Conservation (phyloP, 306 rosid species). For the Cyclanthera cordifolia region DNA sequence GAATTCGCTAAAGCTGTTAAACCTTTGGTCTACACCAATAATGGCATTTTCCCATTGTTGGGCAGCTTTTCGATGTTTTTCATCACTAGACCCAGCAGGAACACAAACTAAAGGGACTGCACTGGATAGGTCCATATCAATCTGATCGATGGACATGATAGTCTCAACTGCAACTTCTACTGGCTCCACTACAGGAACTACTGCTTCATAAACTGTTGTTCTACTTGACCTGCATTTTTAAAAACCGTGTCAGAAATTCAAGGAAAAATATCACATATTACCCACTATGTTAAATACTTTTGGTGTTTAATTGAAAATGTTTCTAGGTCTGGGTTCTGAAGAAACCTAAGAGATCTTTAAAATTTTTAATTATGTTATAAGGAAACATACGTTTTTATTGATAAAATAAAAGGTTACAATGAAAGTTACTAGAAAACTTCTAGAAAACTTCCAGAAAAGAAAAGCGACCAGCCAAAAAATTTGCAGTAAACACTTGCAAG, state of each 20-base stretch:
- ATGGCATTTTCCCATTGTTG: slow-evolving; percentile 93
- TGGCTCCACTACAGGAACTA: slow-evolving; percentile 48
- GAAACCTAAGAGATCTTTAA: background rate
- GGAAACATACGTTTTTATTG: background rate
- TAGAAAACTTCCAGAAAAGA: background rate
- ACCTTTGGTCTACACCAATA: slow-evolving; percentile 92
- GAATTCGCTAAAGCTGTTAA: slow-evolving; percentile 77
- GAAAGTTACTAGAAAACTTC: background rate
- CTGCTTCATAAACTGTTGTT: slow-evolving; percentile 78
- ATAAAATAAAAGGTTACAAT: background rate
- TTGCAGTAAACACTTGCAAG: background rate
- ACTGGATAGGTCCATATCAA: slow-evolving; percentile 31
- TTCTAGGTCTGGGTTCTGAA: background rate
- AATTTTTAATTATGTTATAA: background rate
- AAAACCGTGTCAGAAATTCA: slow-evolving; percentile 15
- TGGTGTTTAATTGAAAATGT: background rate
- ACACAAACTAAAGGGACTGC: slow-evolving; percentile 29
- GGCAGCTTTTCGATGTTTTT: slow-evolving; percentile 65
- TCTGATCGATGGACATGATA: slow-evolving; percentile 21
- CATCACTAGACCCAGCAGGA: slow-evolving; percentile 33
- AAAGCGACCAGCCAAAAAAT: background rate
- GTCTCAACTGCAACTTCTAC: slow-evolving; percentile 28
- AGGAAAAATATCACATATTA: background rate
- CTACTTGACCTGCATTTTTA: slow-evolving; percentile 68
- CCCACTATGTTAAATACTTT: background rate